Evolutionary conservation across 1,139 yeast genomes (phyloP).

Genomic region (Hyphopichia burtonii): DNA sequence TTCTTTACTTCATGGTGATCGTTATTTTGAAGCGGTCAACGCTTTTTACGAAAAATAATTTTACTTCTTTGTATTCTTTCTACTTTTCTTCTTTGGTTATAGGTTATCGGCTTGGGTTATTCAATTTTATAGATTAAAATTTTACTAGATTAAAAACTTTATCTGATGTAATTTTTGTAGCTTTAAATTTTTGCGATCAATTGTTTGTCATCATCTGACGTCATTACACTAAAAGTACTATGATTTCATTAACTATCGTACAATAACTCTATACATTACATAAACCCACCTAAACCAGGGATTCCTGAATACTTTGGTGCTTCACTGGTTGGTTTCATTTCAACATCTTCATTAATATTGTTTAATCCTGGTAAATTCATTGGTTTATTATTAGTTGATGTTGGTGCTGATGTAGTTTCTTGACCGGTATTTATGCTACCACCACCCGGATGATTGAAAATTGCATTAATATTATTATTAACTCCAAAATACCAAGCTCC

Average conservation of each 20-base stretch:
- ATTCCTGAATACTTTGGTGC: neutral
- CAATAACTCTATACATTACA: too few relatives aligned
- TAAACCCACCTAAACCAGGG: constrained; percentile 1
- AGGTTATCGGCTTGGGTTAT: neutral
- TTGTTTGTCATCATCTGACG: too few relatives aligned
- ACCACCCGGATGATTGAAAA: constrained; percentile 17
- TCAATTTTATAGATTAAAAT: too few relatives aligned
- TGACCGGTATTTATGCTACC: neutral
- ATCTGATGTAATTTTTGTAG: too few relatives aligned
- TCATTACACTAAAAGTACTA: too few relatives aligned
- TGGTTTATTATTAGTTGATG: neutral
- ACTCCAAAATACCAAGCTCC: constrained; percentile 76
- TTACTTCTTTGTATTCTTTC: neutral
- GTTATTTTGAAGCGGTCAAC: constrained; percentile 31
- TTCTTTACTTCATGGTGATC: constrained; percentile 29
- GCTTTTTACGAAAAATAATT: constrained; percentile 19
- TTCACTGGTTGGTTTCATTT: too few relatives aligned
- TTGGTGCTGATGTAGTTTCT: neutral
- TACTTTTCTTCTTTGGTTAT: neutral
- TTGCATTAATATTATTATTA: constrained; percentile 63
- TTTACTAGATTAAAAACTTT: too few relatives aligned
- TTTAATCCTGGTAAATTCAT: constrained; percentile 1
- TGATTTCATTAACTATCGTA: too few relatives aligned
- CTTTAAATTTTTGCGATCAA: too few relatives aligned
- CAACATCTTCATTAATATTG: neutral